A percentile compares a stretch with the other conserved stretches of the same genome.
Evolutionary conservation across 306 rosid species (phyloP).

Genomic region (Pyrus bretschneideri): DNA sequence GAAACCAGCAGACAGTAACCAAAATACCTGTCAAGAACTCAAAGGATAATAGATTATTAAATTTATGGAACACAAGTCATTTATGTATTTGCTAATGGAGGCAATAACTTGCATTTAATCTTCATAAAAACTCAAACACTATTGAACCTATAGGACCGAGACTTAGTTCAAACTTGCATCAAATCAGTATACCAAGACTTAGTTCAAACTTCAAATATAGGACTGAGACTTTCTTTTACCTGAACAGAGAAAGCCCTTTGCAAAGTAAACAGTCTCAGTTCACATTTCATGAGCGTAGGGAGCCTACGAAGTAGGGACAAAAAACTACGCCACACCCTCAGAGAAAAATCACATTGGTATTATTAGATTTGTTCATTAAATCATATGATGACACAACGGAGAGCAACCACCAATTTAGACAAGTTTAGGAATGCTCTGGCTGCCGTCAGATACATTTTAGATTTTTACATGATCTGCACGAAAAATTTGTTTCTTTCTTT

Average conservation of each 20-base stretch:
- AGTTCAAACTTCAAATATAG: neutral
- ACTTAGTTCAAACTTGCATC: neutral
- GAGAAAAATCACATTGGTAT: neutral
- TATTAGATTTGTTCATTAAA: neutral
- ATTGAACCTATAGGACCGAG: neutral
- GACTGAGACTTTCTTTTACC: neutral
- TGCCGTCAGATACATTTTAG: neutral
- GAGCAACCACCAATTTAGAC: neutral
- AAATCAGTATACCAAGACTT: neutral
- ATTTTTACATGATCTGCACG: neutral
- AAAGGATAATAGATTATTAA: neutral
- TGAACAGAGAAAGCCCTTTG: neutral
- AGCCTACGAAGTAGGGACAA: neutral
- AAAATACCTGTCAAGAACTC: neutral
- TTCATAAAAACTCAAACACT: neutral
- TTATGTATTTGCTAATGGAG: neutral
- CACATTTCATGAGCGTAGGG: neutral
- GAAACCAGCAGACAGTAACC: neutral
- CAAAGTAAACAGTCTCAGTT: neutral
- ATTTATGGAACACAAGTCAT: neutral
- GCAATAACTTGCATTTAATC: neutral
- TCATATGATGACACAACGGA: neutral
- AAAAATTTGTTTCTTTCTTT: neutral
- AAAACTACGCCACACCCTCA: neutral
- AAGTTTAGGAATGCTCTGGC: neutral